Evolutionary conservation across 441 rosid genomes (phyloP).

Genomic region (Bocquillonia castaneifolia): DNA sequence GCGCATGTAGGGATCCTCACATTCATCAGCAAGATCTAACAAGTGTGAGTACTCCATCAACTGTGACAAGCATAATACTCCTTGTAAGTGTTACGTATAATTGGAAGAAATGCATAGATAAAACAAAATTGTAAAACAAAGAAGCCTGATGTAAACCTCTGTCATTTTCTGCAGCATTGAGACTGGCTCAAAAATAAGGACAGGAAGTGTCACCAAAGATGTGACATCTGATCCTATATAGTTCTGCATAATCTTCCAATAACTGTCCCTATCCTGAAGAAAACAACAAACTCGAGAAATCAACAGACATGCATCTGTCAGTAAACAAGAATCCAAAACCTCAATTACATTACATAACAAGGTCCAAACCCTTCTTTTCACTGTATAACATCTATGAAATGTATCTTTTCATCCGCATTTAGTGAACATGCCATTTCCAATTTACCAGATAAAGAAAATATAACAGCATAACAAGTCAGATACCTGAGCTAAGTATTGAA

Average conservation of each 20-base stretch:
- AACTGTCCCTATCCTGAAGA: slow-evolving; percentile 78
- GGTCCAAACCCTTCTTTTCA: neutral
- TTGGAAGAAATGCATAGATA: slow-evolving; percentile 1
- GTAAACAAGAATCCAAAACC: neutral
- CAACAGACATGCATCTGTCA: neutral
- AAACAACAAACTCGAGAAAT: slow-evolving; percentile 9
- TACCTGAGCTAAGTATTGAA: neutral
- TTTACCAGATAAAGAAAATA: neutral
- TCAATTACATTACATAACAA: slow-evolving; percentile 1
- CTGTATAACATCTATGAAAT: neutral
- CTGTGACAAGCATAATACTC: slow-evolving; percentile 40
- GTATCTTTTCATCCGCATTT: neutral
- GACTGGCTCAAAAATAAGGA: slow-evolving; percentile 88
- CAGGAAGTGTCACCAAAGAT: slow-evolving; percentile 99
- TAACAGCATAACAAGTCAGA: neutral
- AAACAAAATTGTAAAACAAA: neutral
- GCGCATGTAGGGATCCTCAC: slow-evolving; percentile 92
- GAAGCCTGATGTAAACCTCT: slow-evolving; percentile 52
- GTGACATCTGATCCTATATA: slow-evolving; percentile 91
- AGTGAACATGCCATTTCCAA: neutral
- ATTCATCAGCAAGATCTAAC: slow-evolving; percentile 81
- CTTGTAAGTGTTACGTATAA: slow-evolving; percentile 6
- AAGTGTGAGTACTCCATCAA: slow-evolving; percentile 94
- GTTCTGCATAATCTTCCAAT: slow-evolving; percentile 99
- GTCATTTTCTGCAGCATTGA: slow-evolving; percentile 96